phyloP scores from a whole-genome alignment of 805 yeast genomes.

The Kluyveromyces wickerhamii region DNA sequence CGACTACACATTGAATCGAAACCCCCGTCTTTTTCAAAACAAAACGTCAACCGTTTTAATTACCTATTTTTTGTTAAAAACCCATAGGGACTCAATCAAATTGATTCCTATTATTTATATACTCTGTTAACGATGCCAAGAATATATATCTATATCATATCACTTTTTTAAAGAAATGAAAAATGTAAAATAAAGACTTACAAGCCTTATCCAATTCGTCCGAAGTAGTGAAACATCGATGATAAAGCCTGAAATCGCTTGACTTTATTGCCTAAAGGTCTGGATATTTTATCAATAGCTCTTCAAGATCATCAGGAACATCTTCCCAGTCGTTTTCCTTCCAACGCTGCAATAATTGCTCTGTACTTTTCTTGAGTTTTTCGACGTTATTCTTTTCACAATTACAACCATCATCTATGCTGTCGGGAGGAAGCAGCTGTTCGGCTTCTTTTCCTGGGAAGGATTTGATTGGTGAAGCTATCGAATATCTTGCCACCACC shows the following conservation, averaged over 20 bases:
- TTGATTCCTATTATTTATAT: slow-evolving; percentile 5
- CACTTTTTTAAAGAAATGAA: slow-evolving; percentile 5
- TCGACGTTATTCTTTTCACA: slow-evolving; percentile 8
- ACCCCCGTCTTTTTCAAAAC: no score
- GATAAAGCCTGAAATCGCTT: not conserved
- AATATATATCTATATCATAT: slow-evolving; percentile 4
- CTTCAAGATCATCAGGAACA: slow-evolving; percentile 32
- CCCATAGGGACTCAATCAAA: not conserved
- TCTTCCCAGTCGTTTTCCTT: slow-evolving; percentile 21
- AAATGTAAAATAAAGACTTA: no score
- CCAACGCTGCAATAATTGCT: slow-evolving; percentile 23
- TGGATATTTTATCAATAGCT: slow-evolving; percentile 10
- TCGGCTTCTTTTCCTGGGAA: slow-evolving; percentile 4
- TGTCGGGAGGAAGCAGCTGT: not conserved
- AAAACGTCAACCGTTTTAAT: no score
- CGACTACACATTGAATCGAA: not conserved
- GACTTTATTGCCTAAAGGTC: slow-evolving; percentile 9
- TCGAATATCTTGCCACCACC: slow-evolving; percentile 1
- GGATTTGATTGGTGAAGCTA: slow-evolving; percentile 5
- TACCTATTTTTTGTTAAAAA: not conserved
- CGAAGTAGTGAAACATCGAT: no score
- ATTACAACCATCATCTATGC: slow-evolving; percentile 4
- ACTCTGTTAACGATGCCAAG: slow-evolving; percentile 6
- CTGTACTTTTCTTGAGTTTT: slow-evolving; percentile 10
- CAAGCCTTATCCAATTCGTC: no score